Percentiles rank a stretch among this genome's conserved stretches.
These are phyloP conservation scores for Penicillium paxilli DNA, from an alignment of 495 filamentous ascomycete genomes.

Conservation along the genomic window DNA sequence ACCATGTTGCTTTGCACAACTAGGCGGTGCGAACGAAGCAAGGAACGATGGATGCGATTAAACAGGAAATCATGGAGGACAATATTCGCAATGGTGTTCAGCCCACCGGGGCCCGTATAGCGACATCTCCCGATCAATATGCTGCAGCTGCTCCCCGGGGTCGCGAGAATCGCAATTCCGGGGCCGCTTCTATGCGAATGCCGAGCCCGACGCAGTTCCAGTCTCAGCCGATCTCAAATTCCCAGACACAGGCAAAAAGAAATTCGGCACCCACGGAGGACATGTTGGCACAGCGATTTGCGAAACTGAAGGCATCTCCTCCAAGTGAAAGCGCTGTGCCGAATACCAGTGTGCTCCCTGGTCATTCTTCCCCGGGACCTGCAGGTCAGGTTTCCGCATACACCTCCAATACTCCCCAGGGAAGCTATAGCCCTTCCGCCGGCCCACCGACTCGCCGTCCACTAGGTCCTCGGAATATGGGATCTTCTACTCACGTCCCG, in stretches of 20 bases:
- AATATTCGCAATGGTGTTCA: slow-evolving; percentile 37
- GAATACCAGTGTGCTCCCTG: neutral
- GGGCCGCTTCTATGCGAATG: slow-evolving; percentile 32
- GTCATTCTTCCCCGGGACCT: slow-evolving; percentile 32
- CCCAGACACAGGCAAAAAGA: slow-evolving; percentile 19
- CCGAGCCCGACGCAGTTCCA: slow-evolving; percentile 46
- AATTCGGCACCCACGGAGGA: slow-evolving; percentile 36
- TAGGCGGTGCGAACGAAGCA: slow-evolving; percentile 49
- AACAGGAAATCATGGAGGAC: slow-evolving; percentile 45
- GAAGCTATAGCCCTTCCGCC: slow-evolving; percentile 16
- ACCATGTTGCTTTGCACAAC: neutral
- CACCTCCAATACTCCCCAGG: slow-evolving; percentile 20
- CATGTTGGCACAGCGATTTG: slow-evolving; percentile 46
- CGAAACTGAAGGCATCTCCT: slow-evolving; percentile 37
- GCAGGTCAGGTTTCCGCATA: slow-evolving; percentile 31
- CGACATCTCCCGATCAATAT: slow-evolving; percentile 9
- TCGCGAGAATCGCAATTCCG: slow-evolving; percentile 24
- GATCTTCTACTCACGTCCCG: slow-evolving; percentile 39
- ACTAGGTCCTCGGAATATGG: slow-evolving; percentile 59
- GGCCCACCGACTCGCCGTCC: slow-evolving; percentile 39
- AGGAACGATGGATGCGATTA: slow-evolving; percentile 45
- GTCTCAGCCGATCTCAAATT: slow-evolving; percentile 24
- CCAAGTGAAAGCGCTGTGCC: slow-evolving; percentile 29
- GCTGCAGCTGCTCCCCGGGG: slow-evolving; percentile 14
- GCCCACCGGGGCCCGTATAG: slow-evolving; percentile 20